Base-by-base conservation (phyloP, 129 eudicot genomes). In the Apium graveolens region DNA sequence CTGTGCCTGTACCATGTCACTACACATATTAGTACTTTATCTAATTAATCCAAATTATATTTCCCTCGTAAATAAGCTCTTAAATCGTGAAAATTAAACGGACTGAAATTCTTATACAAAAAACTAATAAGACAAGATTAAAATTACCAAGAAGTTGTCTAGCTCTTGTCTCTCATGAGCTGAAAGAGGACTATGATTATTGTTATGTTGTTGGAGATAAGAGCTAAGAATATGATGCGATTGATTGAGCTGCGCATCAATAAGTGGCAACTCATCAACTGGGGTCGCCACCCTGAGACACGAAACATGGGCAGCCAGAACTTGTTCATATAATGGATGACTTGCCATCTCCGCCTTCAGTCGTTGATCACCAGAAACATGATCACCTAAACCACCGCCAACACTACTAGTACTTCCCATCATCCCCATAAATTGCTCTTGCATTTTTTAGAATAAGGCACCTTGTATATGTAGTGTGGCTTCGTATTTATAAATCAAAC, bases 261-360 rank as follows among this genome's bases (percentile, higher is more conserved):
- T 94, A 7, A 88, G 80, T 9, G 97, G 97, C 76, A 91, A 85
- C 72, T 94, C 97, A 79, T 94, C 97, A 31, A 94, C 84, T 5
- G 98, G 98, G 24, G 97, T 94, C 27, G 98, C 97, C 0, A 91
- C 97, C 26, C 97, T 91, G 11, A 94, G 82, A 78, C 98, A 94
- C 0, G 96, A 90, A 1, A 91, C 95, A 60, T 93, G 98, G 43
- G 98, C 97, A 3, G 92, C 76, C n/a, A 93, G 87, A n/a, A 94
- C 92, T 85, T 94, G 98, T 72, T 90, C 96, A 45, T 84, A 91
- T 3, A 94, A 72, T 13, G 97, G 98, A 74, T 94, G 97, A 57
- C 75, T 81, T 35, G 90, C 96, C 42, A 94, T 89, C 88, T 91
- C 98, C 78, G 93, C 90, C 90, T 91, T 94, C 18, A 89, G 49